A percentile compares a stretch with the other conserved stretches of the same genome.
These are phyloP conservation scores for Petunia secreta DNA, from an alignment of 257 asterid species.

Conservation along the genomic window DNA sequence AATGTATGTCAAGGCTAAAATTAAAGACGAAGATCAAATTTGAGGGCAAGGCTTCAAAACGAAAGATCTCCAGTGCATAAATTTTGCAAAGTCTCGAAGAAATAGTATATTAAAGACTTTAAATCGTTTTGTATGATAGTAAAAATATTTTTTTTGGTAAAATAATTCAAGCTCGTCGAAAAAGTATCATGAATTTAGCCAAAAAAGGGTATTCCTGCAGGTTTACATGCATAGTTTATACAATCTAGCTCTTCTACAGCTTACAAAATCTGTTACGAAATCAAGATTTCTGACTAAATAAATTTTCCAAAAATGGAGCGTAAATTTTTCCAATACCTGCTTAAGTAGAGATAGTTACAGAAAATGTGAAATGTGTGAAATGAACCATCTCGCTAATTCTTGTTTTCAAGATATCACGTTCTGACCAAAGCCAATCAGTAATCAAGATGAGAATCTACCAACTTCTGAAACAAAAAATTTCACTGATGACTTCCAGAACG, in stretches of 20 bases:
- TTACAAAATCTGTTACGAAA: neutral
- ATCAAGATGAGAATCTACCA: neutral
- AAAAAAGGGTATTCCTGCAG: neutral
- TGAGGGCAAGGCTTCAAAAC: neutral
- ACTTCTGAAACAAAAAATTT: neutral
- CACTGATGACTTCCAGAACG: neutral
- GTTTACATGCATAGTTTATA: neutral
- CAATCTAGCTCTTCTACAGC: neutral
- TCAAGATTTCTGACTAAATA: neutral
- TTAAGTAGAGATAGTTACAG: neutral
- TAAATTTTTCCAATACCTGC: neutral
- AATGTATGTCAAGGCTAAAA: neutral
- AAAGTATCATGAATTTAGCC: neutral
- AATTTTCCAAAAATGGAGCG: neutral
- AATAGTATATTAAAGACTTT: neutral
- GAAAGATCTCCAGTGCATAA: neutral
- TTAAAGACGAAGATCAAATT: neutral
- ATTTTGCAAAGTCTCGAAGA: neutral
- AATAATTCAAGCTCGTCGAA: neutral
- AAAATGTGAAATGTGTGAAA: slow-evolving; percentile 16
- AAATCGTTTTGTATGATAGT: neutral
- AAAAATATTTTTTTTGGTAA: too few relatives aligned
- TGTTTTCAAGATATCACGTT: neutral
- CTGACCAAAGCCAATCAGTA: neutral
- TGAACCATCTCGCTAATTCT: neutral